Evolutionary conservation across 331 rosid genomes (phyloP), one percentile per base, ranked within the genome.

Genomic region (Dryas integrifolia): DNA sequence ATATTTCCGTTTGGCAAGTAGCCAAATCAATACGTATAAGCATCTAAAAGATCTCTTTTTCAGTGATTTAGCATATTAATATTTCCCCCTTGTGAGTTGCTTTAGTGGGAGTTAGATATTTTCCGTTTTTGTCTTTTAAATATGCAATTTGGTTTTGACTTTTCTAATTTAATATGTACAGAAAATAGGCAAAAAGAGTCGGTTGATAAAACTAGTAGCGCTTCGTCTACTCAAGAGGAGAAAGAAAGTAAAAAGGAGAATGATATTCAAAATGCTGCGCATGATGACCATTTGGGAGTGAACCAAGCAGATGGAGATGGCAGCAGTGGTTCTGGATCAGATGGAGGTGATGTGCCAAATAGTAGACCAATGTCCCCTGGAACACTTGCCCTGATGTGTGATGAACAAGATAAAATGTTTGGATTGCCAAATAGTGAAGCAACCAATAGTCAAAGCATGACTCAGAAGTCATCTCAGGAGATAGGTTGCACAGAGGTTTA

Each of bases 341-440:
- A 79, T 78, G 85, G 76, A 76, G 76, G 66, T 69, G 82, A 80
- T 79, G 68, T 49, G 38, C 80, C 65, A 72, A 72, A 72, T 72
- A 66, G 68, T 53, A 66, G 80, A 80, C 92, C 89, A 52, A 41
- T 83, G 77, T 90, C 96, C 46, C 96, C 96, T 6, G 88, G 83
- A 77, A 88, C 96, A 18, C 88, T 83, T 57, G 87, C 91, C 53
- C 83, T 88, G 83, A 83, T 86, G 96, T 90, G 96, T 82, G 85
- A 90, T 77, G 96, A 90, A 86, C 80, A 75, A 48, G 89, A 80
- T 77, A 80, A 40, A 60, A 78, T 81, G 68, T 72, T 86, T 79
- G 80, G 72, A 48, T 77, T 77, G 64, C 77, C 83, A 50, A 80
- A 67, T 72, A 80, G 79, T 63, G 76, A 52, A 44, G 67, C 78